Percentiles rank a stretch among this genome's conserved stretches.
phyloP scores from a whole-genome alignment of 768 basidiomycete species.

The Auriscalpium vulgare region DNA sequence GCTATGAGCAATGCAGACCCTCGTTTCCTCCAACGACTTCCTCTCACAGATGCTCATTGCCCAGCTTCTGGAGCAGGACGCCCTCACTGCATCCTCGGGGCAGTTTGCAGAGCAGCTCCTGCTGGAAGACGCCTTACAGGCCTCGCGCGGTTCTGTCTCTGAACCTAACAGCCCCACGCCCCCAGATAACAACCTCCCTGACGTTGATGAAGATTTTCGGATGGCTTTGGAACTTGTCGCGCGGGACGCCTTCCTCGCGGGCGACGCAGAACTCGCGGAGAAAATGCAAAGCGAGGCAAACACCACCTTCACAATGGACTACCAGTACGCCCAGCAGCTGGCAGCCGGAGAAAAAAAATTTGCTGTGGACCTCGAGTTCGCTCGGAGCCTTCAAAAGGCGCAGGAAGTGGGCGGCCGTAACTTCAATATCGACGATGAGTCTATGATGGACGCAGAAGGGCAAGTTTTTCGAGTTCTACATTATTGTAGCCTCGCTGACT shows the following conservation, averaged over 20 bases:
- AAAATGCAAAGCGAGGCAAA: conserved; percentile 23
- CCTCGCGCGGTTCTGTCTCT: conserved; percentile 6
- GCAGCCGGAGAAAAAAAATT: conserved; percentile 30
- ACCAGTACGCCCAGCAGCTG: conserved; percentile 29
- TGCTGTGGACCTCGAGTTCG: conserved; percentile 29
- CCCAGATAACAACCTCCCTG: neutral
- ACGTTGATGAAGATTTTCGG: conserved; percentile 19
- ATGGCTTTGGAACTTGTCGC: conserved; percentile 23
- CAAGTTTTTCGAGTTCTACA: neutral
- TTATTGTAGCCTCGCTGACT: neutral
- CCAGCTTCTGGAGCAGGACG: conserved; percentile 27
- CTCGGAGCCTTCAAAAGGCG: conserved; percentile 25
- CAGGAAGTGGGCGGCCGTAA: conserved; percentile 20
- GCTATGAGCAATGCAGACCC: too few relatives aligned
- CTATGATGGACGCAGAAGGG: conserved; percentile 18
- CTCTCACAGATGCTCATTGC: conserved; percentile 27
- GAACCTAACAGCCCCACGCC: neutral
- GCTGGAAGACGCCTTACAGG: conserved; percentile 23
- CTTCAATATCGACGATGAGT: conserved; percentile 18
- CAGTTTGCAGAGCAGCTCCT: conserved; percentile 28
- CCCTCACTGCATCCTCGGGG: conserved; percentile 16
- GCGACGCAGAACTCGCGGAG: conserved; percentile 27
- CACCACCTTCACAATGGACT: conserved; percentile 18
- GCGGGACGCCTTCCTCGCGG: conserved; percentile 21
- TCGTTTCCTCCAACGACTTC: conserved; percentile 14